Conservation (phyloP, 2,329 filamentous ascomycete species). For the Stemphylium beticola region DNA sequence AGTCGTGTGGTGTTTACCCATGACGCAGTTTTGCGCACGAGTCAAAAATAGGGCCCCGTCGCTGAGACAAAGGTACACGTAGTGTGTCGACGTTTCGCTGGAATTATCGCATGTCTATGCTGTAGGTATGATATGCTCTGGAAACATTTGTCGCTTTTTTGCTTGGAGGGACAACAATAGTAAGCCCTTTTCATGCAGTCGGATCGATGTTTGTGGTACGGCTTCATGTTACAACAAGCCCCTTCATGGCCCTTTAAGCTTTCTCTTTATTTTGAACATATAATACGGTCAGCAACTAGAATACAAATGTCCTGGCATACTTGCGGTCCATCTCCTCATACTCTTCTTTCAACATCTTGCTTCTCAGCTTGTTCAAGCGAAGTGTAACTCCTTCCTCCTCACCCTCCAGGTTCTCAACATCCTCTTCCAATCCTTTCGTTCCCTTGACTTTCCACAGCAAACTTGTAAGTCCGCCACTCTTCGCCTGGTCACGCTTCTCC, state of each 20-base stretch:
- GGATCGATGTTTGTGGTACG: too few relatives aligned
- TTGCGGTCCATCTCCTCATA: constrained; percentile 46
- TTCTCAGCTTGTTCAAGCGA: constrained; percentile 43
- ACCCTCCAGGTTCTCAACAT: constrained; percentile 41
- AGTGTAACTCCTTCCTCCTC: constrained; percentile 45
- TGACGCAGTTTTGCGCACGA: too few relatives aligned
- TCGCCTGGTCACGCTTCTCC: constrained; percentile 34
- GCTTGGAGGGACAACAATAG: too few relatives aligned
- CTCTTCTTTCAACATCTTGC: constrained; percentile 42
- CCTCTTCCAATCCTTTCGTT: constrained; percentile 34
- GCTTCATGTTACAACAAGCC: too few relatives aligned
- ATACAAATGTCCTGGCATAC: constrained; percentile 45
- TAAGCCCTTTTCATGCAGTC: too few relatives aligned
- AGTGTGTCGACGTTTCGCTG: too few relatives aligned
- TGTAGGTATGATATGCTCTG: too few relatives aligned
- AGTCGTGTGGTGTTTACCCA: too few relatives aligned
- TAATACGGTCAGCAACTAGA: constrained; percentile 24
- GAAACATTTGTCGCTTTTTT: too few relatives aligned
- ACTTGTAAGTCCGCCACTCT: constrained; percentile 24
- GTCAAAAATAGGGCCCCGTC: too few relatives aligned
- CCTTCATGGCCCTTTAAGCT: neutral
- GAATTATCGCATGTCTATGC: too few relatives aligned
- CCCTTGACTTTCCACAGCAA: constrained; percentile 38
- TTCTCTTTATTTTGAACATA: neutral
- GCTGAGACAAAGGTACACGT: too few relatives aligned